A percentile compares a stretch with the other conserved stretches of the same genome.
phyloP scores from a whole-genome alignment of 345 rosid genomes.

The Mangifera indica region DNA sequence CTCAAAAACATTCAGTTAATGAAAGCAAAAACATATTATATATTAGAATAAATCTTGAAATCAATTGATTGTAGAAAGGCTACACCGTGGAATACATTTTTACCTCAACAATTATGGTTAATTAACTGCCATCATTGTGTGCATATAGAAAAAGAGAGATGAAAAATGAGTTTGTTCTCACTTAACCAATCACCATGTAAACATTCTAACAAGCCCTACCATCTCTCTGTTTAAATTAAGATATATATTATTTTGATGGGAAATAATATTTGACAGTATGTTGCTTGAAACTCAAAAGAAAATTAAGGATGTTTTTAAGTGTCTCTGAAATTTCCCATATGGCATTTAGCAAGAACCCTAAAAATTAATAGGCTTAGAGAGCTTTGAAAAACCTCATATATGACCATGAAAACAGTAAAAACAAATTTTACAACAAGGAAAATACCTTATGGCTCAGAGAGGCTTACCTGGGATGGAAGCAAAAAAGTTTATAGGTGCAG shows the following conservation, averaged over 20 bases:
- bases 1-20: conserved; percentile 12
- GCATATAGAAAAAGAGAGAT: background rate
- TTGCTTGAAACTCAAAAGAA: background rate
- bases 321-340: background rate
- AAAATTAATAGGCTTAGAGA: too few species aligned
- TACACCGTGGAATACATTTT: background rate
- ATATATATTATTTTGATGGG: background rate
- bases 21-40: conserved; percentile 1
- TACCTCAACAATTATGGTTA: too few species aligned
- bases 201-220: background rate
- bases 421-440: too few species aligned
- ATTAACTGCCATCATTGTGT: background rate
- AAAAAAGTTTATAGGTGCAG: conserved; percentile 64
- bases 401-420: too few species aligned
- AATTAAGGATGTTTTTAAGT: background rate
- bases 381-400: too few species aligned
- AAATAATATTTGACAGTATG: background rate
- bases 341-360: too few species aligned
- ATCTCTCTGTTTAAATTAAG: background rate
- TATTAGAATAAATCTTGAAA: conserved; percentile 8
- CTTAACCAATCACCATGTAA: background rate
- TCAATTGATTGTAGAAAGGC: conserved; percentile 9
- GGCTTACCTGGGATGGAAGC: conserved; percentile 84
- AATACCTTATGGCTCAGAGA: background rate
- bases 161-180: background rate